These are phyloP conservation scores for Mytilinidion resinicola DNA, from an alignment of 495 filamentous ascomycete genomes.

Conservation along the genomic window DNA sequence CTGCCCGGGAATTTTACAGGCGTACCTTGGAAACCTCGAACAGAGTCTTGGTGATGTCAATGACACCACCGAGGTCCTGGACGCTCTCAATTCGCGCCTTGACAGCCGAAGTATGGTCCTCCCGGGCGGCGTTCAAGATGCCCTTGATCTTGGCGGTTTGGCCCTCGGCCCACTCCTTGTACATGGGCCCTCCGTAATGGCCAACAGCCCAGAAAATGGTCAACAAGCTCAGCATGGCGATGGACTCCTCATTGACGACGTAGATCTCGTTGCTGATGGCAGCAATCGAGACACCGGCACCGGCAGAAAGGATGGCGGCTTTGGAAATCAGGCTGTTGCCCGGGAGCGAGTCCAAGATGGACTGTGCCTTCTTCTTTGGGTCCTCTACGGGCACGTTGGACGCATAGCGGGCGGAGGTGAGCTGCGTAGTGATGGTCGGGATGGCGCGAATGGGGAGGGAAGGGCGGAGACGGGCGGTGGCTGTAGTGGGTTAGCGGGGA, in stretches of 20 bases:
- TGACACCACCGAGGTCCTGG: slow-evolving; percentile 82
- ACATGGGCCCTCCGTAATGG: slow-evolving; percentile 88
- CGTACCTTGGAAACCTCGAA: slow-evolving; percentile 96
- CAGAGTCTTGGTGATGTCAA: slow-evolving; percentile 91
- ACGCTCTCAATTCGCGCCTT: slow-evolving; percentile 89
- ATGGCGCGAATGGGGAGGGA: slow-evolving; percentile 56
- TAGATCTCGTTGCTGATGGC: slow-evolving; percentile 99
- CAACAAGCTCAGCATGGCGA: slow-evolving; percentile 82
- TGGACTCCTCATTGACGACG: slow-evolving; percentile 95
- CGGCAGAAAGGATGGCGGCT: slow-evolving; percentile 90
- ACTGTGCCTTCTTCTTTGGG: slow-evolving; percentile 90
- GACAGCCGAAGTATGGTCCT: slow-evolving; percentile 91
- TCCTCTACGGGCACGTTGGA: slow-evolving; percentile 77
- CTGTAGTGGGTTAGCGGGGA: slow-evolving; percentile 43
- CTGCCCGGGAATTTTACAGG: neutral
- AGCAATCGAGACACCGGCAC: slow-evolving; percentile 81
- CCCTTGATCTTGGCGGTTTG: slow-evolving; percentile 83
- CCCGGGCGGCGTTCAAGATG: slow-evolving; percentile 87
- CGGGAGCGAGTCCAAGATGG: slow-evolving; percentile 76
- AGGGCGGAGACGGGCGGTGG: slow-evolving; percentile 81
- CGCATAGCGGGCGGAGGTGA: slow-evolving; percentile 57
- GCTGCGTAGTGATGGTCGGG: slow-evolving; percentile 61
- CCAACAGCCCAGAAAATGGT: slow-evolving; percentile 82
- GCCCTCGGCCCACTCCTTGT: slow-evolving; percentile 82
- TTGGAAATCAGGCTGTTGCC: slow-evolving; percentile 56